Percentiles rank a stretch among this genome's conserved stretches.
phyloP scores from a whole-genome alignment of 1,284 basidiomycete species.

The Marasmius tenuissimus region DNA sequence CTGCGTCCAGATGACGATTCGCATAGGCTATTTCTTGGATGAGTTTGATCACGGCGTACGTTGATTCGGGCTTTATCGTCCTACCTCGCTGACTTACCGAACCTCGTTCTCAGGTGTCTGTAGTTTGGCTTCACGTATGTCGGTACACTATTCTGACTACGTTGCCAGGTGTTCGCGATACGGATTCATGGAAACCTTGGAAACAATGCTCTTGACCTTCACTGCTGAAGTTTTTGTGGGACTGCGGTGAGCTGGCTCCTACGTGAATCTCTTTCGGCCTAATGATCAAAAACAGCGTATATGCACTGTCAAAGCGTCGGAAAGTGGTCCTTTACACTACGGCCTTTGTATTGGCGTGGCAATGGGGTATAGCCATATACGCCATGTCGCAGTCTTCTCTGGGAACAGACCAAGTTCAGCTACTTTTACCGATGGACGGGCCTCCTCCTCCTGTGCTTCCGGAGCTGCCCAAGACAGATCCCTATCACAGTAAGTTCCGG shows the following conservation, averaged over 20 bases:
- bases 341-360: conserved; percentile 3
- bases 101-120: background rate
- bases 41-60: background rate
- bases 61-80: background rate
- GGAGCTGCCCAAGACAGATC: conserved; percentile 10
- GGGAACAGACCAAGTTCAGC: conserved; percentile 10
- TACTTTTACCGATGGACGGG: conserved; percentile 2
- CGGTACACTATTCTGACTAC: background rate
- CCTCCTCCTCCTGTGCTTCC: conserved; percentile 5
- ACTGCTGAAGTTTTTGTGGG: conserved; percentile 18
- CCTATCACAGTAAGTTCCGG: conserved; percentile 13
- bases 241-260: conserved; percentile 11
- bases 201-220: conserved; percentile 15
- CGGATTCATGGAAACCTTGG: conserved; percentile 18
- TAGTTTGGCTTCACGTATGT: background rate
- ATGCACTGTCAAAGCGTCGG: conserved; percentile 9
- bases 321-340: background rate
- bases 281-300: conserved; percentile 12
- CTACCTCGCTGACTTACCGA: background rate
- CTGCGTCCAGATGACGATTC: no score
- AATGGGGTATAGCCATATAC: conserved; percentile 16
- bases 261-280: background rate
- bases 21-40: background rate
- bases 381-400: conserved; percentile 12
- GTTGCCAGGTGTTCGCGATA: conserved; percentile 17